Conservation (phyloP, 306 rosid genomes). For the Clitoria ternatea region DNA sequence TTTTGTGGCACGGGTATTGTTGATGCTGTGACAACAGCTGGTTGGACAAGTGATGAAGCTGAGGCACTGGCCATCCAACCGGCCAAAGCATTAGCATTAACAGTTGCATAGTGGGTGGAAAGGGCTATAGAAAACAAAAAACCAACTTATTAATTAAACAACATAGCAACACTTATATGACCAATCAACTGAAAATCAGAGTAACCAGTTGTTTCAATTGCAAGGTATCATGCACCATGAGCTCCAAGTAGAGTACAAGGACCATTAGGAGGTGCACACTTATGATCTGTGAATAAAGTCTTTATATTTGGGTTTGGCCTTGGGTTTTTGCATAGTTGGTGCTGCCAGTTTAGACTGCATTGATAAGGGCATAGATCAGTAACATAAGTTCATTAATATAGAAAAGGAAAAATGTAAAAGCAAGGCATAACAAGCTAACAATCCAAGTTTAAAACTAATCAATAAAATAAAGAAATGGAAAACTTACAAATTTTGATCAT, state of each 20-base stretch:
- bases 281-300: constrained; percentile 77
- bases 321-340: constrained; percentile 77
- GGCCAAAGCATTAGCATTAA: constrained; percentile 76
- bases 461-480: neutral
- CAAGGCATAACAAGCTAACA: constrained; percentile 9
- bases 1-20: constrained; percentile 69
- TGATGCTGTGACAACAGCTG: constrained; percentile 80
- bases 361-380: constrained; percentile 10
- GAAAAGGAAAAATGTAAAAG: neutral
- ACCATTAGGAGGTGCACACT: constrained; percentile 66
- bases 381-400: neutral
- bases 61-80: constrained; percentile 96
- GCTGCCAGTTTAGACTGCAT: constrained; percentile 96
- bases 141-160: constrained; percentile 12
- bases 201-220: constrained; percentile 29
- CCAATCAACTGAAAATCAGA: neutral
- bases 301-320: constrained; percentile 70
- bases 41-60: constrained; percentile 86
- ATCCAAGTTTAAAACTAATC: neutral
- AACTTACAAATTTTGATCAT: neutral
- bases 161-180: neutral
- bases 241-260: constrained; percentile 67
- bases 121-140: constrained; percentile 45
- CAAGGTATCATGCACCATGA: constrained; percentile 60
- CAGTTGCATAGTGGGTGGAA: constrained; percentile 64